Base-by-base conservation (phyloP, 257 asterid species). In the Ehretia macrophylla region DNA sequence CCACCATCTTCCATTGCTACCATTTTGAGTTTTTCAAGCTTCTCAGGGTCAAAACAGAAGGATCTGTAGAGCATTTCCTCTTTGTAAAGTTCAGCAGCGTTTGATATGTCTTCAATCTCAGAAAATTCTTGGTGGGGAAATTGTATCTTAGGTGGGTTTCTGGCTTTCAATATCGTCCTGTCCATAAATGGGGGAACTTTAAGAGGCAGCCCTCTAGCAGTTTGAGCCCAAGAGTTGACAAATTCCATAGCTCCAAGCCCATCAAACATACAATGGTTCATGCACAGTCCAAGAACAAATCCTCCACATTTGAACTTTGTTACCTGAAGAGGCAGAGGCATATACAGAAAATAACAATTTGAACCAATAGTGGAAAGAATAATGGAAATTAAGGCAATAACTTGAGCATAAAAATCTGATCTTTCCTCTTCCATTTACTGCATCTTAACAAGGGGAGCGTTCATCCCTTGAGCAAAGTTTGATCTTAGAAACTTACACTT, bases 261-360 rank as follows among this genome's bases (percentile, higher is more conserved):
- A 51, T 87, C 96, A 55, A 85, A 81, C 96, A 91, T 85, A 55
- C 96, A 83, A 51, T 87, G 98, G 64, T 87, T 91, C 94, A 85
- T 82, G 74, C 95, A 82, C 60, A 91, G 14, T 10, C 98, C 95
- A 0, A 91, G 77, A 37, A 82, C 96, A 60, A 91, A 91, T 17
- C 98, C 98, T 23, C 98, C 96, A 75, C 96, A 85, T 60, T 83
- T 81, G 89, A 90, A 90, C 70, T 82, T 81, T 1, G 98, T 90
- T 65, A 82, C 94, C 96, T 90, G 71, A 17, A 49, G 1, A 57
- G 8, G 0, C 16, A 55, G 4, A 40, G 4, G 0, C 0, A 10
- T 11, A 1, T 27, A 27, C 35, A 27, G 6, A 5, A 11, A 10
- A 20, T 6, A 32, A 46, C n/a, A n/a, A 6, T 27, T 27, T 27